Conservation (phyloP, 2,329 filamentous ascomycete species). For the Aureobasidium uvarum region DNA sequence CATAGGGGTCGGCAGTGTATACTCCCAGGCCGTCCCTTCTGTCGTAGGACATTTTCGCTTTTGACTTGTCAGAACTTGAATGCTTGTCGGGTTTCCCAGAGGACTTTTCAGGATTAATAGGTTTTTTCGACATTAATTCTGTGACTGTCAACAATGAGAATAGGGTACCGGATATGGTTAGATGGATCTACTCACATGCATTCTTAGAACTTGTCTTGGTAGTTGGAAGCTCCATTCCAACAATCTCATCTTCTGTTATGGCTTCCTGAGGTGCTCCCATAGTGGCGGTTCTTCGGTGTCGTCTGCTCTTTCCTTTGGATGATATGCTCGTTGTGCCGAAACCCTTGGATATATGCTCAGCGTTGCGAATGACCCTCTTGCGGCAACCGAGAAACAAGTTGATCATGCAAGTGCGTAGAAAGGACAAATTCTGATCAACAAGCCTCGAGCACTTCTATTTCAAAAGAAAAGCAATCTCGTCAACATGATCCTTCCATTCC, state of each 20-base stretch:
- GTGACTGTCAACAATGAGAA: constrained; percentile 40
- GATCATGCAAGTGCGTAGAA: background rate
- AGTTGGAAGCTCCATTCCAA: constrained; percentile 26
- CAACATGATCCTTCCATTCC: constrained; percentile 1
- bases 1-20: constrained; percentile 64
- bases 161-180: background rate
- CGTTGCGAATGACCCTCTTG: background rate
- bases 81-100: constrained; percentile 27
- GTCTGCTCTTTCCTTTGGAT: constrained; percentile 1
- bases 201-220: constrained; percentile 20
- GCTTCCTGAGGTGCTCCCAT: constrained; percentile 26
- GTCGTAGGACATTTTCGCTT: constrained; percentile 39
- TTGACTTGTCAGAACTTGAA: constrained; percentile 29
- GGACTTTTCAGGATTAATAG: constrained; percentile 30
- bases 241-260: constrained; percentile 29
- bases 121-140: constrained; percentile 49
- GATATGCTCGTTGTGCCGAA: constrained; percentile 4
- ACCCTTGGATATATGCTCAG: background rate
- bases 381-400: background rate
- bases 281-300: background rate
- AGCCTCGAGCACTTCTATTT: background rate
- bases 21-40: constrained; percentile 61
- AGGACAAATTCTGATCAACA: background rate
- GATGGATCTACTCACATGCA: constrained; percentile 24
- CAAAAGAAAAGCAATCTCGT: background rate